Percentiles rank a stretch among this genome's conserved stretches.
phyloP scores from a whole-genome alignment of 306 rosid species.

The Quercus glauca region DNA sequence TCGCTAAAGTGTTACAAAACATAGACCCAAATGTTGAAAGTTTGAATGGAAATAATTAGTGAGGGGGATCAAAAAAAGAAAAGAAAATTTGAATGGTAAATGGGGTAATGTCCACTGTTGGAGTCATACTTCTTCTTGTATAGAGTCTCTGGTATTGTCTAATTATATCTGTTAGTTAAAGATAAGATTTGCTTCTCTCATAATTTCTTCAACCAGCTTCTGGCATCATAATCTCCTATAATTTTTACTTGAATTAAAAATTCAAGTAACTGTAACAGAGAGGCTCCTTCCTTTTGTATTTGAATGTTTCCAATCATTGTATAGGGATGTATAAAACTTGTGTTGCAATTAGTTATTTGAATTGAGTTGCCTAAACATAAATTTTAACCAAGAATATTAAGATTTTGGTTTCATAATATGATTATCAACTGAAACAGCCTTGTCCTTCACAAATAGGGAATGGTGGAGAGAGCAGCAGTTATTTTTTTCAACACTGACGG shows the following conservation, averaged over 20 bases:
- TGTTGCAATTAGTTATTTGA: neutral
- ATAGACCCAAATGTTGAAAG: too few relatives aligned
- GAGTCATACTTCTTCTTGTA: too few relatives aligned
- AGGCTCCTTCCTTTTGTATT: neutral
- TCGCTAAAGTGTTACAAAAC: too few relatives aligned
- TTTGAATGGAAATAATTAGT: too few relatives aligned
- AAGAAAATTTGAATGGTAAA: too few relatives aligned
- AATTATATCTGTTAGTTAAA: neutral
- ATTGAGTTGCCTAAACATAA: neutral
- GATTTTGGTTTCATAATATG: neutral
- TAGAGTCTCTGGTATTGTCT: neutral
- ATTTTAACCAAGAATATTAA: neutral
- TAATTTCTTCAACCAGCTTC: neutral
- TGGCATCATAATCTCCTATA: neutral
- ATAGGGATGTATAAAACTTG: neutral
- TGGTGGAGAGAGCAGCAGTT: slow-evolving; percentile 81
- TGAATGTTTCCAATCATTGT: neutral
- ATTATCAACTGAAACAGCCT: neutral
- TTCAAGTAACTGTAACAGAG: too few relatives aligned
- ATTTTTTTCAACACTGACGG: slow-evolving; percentile 51
- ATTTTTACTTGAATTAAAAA: neutral
- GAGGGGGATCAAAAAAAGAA: too few relatives aligned
- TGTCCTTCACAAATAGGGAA: slow-evolving; percentile 46
- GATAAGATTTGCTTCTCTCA: neutral
- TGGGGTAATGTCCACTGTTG: too few relatives aligned